Base-by-base conservation (phyloP, 2,329 filamentous ascomycete genomes). In the Xylariaceae sp. region DNA sequence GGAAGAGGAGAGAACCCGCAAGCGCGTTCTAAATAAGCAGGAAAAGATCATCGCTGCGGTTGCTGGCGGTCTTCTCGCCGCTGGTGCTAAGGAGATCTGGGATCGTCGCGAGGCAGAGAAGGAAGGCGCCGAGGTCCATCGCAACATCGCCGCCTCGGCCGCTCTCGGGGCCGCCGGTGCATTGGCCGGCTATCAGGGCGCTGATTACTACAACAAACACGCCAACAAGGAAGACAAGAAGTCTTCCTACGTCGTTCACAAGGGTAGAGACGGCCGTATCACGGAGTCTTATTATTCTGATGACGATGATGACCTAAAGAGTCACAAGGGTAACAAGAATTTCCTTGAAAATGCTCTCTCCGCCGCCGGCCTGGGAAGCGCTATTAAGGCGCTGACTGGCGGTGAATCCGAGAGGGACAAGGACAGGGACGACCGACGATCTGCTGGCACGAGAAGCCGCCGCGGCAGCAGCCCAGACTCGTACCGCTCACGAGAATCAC, bases 41-140 rank as follows among this genome's bases (percentile, higher is more conserved):
- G 81, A 88, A 63, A 87, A 87, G 73, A 85, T 88, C 60, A 79
- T 87, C 45, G 85, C 85, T 20, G 86, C 84, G n/a, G 79, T 88
- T 32, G 81, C 83, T 37, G 86, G 86, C 42, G 86, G 85, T 50
- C 83, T 85, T 29, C 73, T 88, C 20, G 82, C 84, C n/a, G 82
- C 84, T 9, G 85, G 85, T 48, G 83, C 83, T 48, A 88, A 89
- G 72, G 86, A 89, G 68, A 71, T 88, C 3, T 88, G 81, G 69
- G 85, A 89, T 65, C 84, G 85, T 57, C 81, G 76, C 62, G 82
- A 87, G 65, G 83, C 79, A 59, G 81, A 78, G 62, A 70, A 80
- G 52, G 77, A 82, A 2, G 75, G 78, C 52, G 65, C 62, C 50
- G 67, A 81, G 0, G 73, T 85, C 26, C 75, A 86, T 44, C 81